These are phyloP conservation scores for Colletotrichum trifolii DNA, from an alignment of 2,329 filamentous ascomycete genomes.

Conservation along the genomic window DNA sequence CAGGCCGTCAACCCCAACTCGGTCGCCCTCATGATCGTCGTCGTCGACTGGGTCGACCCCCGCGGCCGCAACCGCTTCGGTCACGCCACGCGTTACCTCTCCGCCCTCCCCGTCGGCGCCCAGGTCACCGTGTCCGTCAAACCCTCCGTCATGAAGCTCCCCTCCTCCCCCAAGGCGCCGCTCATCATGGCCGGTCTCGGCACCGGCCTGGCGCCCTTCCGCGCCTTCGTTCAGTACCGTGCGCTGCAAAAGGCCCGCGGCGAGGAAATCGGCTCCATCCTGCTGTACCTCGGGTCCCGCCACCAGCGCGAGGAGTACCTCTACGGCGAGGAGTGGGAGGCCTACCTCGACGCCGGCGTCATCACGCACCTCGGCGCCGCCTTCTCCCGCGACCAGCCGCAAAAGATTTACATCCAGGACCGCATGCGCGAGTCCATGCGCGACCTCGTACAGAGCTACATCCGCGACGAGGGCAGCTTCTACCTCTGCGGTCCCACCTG, in stretches of 20 bases:
- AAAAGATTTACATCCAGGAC: conserved; percentile 99
- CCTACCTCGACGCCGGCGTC: conserved; percentile 93
- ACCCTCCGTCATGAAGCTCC: conserved; percentile 99
- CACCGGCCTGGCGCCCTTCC: conserved; percentile 98
- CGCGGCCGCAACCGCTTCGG: conserved; percentile 90
- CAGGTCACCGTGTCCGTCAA: conserved; percentile 94
- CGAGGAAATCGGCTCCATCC: conserved; percentile 91
- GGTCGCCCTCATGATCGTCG: conserved; percentile 97
- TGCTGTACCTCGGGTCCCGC: conserved; percentile 95
- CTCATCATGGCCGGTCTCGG: conserved; percentile 99
- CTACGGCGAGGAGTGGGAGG: conserved; percentile 99
- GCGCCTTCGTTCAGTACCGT: conserved; percentile 97
- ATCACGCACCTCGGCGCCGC: conserved; percentile 93
- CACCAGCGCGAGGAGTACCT: conserved; percentile 99
- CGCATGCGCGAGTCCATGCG: conserved; percentile 89
- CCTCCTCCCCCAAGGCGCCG: conserved; percentile 84
- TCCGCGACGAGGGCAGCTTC: conserved; percentile 89
- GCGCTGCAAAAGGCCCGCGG: conserved; percentile 98
- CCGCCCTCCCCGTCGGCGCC: conserved; percentile 77
- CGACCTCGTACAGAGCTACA: conserved; percentile 87
- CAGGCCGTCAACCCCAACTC: conserved; percentile 91
- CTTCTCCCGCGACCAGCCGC: conserved; percentile 94
- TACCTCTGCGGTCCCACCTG: conserved; percentile 98
- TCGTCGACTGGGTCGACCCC: conserved; percentile 93
- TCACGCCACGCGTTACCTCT: conserved; percentile 92